Percentiles rank a stretch among this genome's conserved stretches.
These are phyloP conservation scores for Borealophlyctis nickersoniae DNA, from an alignment of 192 early-diverging fungal species.

Conservation along the genomic window DNA sequence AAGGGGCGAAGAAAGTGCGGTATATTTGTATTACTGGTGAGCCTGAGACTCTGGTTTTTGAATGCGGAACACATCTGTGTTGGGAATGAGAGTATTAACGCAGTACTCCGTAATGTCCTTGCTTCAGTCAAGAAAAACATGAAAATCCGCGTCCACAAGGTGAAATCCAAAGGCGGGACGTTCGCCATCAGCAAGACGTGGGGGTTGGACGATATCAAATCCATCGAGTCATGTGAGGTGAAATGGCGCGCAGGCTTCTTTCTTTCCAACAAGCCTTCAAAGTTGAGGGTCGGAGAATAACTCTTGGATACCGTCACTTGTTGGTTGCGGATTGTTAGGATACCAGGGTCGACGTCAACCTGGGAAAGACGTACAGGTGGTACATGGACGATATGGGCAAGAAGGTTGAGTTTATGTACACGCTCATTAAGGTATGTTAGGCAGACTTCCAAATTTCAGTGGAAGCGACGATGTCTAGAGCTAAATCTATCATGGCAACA, in stretches of 20 bases:
- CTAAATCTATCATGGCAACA: not conserved
- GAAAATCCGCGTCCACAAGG: conserved; percentile 40
- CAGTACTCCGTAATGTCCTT: not conserved
- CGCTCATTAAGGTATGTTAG: conserved; percentile 31
- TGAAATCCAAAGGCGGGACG: conserved; percentile 35
- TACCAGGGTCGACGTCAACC: conserved; percentile 27
- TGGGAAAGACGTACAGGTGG: conserved; percentile 48
- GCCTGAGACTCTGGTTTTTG: not conserved
- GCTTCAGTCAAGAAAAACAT: conserved; percentile 28
- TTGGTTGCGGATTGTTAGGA: conserved; percentile 22
- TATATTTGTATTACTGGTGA: conserved; percentile 33
- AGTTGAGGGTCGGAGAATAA: too few species aligned
- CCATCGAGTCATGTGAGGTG: conserved; percentile 37
- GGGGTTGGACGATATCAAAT: conserved; percentile 48
- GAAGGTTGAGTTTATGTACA: conserved; percentile 41
- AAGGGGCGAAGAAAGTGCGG: conserved; percentile 14
- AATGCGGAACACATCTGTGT: not conserved
- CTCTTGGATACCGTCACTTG: too few species aligned
- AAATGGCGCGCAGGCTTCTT: not conserved
- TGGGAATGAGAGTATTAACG: not conserved
- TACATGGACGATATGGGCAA: conserved; percentile 28
- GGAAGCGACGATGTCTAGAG: not conserved
- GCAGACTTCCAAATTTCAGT: not conserved
- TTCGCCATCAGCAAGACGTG: conserved; percentile 42
- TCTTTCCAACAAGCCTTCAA: not conserved